These are phyloP conservation scores for Monascus ruber DNA, from an alignment of 2,329 filamentous ascomycete species.

Conservation along the genomic window DNA sequence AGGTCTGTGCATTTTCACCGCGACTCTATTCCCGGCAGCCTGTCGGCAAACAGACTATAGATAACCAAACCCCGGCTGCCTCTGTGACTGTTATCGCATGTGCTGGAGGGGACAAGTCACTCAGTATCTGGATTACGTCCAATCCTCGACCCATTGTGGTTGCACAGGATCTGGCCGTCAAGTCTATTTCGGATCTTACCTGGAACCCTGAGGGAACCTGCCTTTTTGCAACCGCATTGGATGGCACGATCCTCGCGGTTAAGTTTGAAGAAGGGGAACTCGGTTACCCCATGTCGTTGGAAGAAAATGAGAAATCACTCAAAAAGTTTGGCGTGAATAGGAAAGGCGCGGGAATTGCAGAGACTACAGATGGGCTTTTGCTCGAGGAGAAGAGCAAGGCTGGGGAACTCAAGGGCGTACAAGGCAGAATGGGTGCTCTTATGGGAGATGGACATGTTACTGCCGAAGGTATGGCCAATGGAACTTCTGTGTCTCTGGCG, in stretches of 20 bases:
- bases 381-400: constrained; percentile 88
- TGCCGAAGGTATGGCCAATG: constrained; percentile 42
- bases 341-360: constrained; percentile 79
- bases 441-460: constrained; percentile 70
- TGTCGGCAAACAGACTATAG: constrained; percentile 35
- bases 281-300: constrained; percentile 71
- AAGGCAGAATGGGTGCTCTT: constrained; percentile 93
- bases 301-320: constrained; percentile 85
- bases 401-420: constrained; percentile 76
- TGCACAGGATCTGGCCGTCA: constrained; percentile 74
- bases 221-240: constrained; percentile 74
- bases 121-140: constrained; percentile 97
- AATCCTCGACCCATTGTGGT: constrained; percentile 85
- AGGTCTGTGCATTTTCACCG: constrained; percentile 95
- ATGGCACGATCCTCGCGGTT: constrained; percentile 73
- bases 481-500: constrained; percentile 22
- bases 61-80: constrained; percentile 26
- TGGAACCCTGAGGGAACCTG: constrained; percentile 90
- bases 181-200: constrained; percentile 85
- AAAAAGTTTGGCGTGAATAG: constrained; percentile 85
- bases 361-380: constrained; percentile 78
- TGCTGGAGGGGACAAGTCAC: constrained; percentile 88
- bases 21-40: constrained; percentile 71
- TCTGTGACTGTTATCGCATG: constrained; percentile 91
- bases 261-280: constrained; percentile 80